A percentile compares a stretch with the other conserved stretches of the same genome.
These are phyloP conservation scores for Salix arbutifolia DNA, from an alignment of 345 rosid species.

Conservation along the genomic window DNA sequence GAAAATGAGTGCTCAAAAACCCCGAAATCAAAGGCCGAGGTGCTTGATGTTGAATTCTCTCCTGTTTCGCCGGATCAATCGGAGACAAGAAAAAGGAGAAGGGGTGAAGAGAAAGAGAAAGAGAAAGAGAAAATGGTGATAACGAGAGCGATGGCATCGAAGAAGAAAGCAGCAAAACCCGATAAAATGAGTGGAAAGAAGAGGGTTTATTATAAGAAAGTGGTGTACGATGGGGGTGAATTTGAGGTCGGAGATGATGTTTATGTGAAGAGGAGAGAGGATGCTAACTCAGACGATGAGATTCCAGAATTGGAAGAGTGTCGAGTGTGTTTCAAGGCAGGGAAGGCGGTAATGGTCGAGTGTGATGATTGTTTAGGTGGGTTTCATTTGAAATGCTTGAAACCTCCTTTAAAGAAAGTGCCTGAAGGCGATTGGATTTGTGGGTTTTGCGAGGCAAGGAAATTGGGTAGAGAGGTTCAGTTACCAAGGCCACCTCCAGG, in stretches of 20 bases:
- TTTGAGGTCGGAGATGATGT: slow-evolving; percentile 77
- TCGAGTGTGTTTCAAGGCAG: slow-evolving; percentile 62
- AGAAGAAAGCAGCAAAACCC: neutral
- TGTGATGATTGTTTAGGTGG: slow-evolving; percentile 91
- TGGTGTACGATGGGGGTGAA: slow-evolving; percentile 61
- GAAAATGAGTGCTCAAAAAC: neutral
- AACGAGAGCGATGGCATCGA: slow-evolving; percentile 1
- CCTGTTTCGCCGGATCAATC: slow-evolving; percentile 50
- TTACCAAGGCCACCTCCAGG: slow-evolving; percentile 59
- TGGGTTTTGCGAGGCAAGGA: slow-evolving; percentile 53
- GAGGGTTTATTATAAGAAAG: slow-evolving; percentile 64
- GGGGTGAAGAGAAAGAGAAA: slow-evolving; percentile 8
- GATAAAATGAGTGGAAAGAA: slow-evolving; percentile 15
- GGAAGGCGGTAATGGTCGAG: slow-evolving; percentile 66
- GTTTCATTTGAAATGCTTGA: slow-evolving; percentile 87
- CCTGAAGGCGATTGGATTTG: slow-evolving; percentile 96
- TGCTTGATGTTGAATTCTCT: slow-evolving; percentile 31
- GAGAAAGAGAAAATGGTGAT: neutral
- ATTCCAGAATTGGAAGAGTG: slow-evolving; percentile 79
- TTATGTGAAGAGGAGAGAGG: slow-evolving; percentile 84
- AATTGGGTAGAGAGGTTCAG: slow-evolving; percentile 45
- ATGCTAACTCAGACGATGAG: slow-evolving; percentile 56
- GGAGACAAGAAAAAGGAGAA: slow-evolving; percentile 50
- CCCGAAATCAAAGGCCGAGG: neutral
- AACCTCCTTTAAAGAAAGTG: slow-evolving; percentile 63